Conservation (phyloP, 2,329 filamentous ascomycete species). For the Cryphonectria parasitica region DNA sequence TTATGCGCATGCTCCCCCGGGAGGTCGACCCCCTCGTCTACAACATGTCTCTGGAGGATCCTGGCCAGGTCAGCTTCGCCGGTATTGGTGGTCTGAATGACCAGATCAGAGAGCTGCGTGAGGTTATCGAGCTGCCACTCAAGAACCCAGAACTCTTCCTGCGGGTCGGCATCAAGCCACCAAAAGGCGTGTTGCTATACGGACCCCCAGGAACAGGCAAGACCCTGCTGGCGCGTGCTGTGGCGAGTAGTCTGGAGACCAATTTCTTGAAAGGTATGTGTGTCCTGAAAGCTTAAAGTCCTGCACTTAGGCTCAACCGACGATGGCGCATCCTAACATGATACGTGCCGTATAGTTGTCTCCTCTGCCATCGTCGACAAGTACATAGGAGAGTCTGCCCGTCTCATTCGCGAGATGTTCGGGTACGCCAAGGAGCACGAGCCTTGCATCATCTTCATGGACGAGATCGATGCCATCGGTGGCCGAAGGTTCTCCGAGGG, state of each 20-base stretch:
- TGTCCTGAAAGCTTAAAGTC: neutral
- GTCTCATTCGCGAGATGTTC: conserved; percentile 98
- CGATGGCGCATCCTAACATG: conserved; percentile 4
- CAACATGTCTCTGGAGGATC: conserved; percentile 99
- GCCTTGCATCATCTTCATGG: conserved; percentile 99
- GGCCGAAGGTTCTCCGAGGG: conserved; percentile 96
- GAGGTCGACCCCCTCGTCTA: conserved; percentile 98
- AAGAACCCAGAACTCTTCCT: conserved; percentile 99
- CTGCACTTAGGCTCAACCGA: neutral
- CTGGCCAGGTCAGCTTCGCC: conserved; percentile 95
- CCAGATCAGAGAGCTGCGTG: conserved; percentile 94
- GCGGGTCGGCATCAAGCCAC: conserved; percentile 96
- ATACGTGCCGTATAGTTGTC: conserved; percentile 66
- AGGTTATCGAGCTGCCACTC: conserved; percentile 95
- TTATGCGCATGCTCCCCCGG: conserved; percentile 99
- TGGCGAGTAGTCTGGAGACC: conserved; percentile 94
- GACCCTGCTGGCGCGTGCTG: conserved; percentile 89
- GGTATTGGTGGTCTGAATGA: conserved; percentile 98
- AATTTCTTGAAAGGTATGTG: conserved; percentile 92
- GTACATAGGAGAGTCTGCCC: conserved; percentile 97
- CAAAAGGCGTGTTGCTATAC: conserved; percentile 95
- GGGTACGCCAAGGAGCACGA: conserved; percentile 99
- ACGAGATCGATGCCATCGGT: conserved; percentile 99
- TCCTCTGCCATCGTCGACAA: conserved; percentile 99
- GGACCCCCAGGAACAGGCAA: conserved; percentile 97